Conservation (phyloP, 2,329 filamentous ascomycete species). For the Curvularia hawaiiensis region DNA sequence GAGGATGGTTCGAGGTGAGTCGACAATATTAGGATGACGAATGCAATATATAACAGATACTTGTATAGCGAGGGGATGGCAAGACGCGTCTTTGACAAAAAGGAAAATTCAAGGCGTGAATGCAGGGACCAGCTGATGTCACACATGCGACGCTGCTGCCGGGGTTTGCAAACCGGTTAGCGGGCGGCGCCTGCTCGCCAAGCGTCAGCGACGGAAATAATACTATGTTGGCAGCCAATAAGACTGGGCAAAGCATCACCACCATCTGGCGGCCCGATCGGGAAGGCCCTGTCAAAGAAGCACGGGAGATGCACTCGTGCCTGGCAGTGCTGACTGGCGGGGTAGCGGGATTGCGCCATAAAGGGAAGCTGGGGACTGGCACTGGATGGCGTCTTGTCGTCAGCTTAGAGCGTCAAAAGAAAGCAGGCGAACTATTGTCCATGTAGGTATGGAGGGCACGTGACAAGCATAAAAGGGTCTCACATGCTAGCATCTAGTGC, state of each 20-base stretch:
- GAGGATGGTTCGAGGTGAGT: neutral
- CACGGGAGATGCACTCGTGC: conserved; percentile 30
- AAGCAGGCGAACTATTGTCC: conserved; percentile 1
- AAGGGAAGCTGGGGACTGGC: conserved; percentile 6
- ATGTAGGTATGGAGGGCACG: neutral
- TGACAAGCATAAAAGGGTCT: neutral
- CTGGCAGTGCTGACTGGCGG: conserved; percentile 9
- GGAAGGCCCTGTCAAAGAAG: conserved; percentile 19
- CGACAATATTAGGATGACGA: conserved; percentile 3
- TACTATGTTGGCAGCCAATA: conserved; percentile 22
- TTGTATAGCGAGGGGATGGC: conserved; percentile 25
- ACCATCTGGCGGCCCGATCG: conserved; percentile 18
- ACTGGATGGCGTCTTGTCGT: conserved; percentile 11
- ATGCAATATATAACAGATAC: conserved; percentile 14
- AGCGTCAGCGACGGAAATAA: conserved; percentile 19
- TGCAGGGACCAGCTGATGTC: conserved; percentile 41
- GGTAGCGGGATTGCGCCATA: conserved; percentile 4
- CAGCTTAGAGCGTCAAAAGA: conserved; percentile 8
- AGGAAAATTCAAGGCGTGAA: conserved; percentile 21
- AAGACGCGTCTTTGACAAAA: conserved; percentile 10
- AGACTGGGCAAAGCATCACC: conserved; percentile 20
- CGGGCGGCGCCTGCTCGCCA: conserved; percentile 21
- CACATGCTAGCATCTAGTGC: conserved; percentile 4
- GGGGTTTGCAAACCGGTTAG: conserved; percentile 25
- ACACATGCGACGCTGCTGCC: conserved; percentile 28